A percentile compares a stretch with the other conserved stretches of the same genome.
phyloP scores from a whole-genome alignment of 208 protist genomes.

The Acanthamoeba quina region DNA sequence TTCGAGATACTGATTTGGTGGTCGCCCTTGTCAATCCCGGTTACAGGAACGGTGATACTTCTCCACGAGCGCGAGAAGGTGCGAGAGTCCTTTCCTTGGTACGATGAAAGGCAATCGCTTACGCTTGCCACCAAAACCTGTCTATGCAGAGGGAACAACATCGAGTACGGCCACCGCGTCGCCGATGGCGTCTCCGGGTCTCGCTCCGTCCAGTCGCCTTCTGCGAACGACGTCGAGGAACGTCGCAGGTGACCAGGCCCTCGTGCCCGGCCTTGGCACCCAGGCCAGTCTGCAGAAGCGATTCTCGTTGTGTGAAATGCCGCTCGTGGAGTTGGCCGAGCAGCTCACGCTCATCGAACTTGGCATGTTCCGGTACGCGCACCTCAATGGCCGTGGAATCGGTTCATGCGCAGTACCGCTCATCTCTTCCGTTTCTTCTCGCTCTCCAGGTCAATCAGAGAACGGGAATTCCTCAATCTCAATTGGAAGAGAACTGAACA shows the following conservation, averaged over 20 bases:
- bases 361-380: constrained; percentile 49
- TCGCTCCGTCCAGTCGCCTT: constrained; percentile 1
- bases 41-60: neutral
- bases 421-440: neutral
- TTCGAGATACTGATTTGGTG: neutral
- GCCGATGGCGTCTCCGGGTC: neutral
- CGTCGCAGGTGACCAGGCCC: constrained; percentile 21
- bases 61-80: constrained; percentile 14
- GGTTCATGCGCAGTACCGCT: neutral
- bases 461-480: constrained; percentile 57
- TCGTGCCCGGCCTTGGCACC: neutral
- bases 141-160: neutral
- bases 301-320: constrained; percentile 69
- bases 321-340: constrained; percentile 62
- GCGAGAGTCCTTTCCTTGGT: neutral
- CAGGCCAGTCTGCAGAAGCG: constrained; percentile 39
- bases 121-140: neutral
- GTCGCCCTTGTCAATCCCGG: neutral
- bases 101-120: neutral
- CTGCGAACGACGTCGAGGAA: constrained; percentile 19
- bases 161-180: neutral
- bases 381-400: neutral
- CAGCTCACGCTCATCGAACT: constrained; percentile 74
- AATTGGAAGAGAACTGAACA: constrained; percentile 70
- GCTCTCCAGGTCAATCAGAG: constrained; percentile 7